Percentiles rank a stretch among this genome's conserved stretches.
Evolutionary conservation across 805 yeast species (phyloP).

Genomic region (Candida chauliodis): DNA sequence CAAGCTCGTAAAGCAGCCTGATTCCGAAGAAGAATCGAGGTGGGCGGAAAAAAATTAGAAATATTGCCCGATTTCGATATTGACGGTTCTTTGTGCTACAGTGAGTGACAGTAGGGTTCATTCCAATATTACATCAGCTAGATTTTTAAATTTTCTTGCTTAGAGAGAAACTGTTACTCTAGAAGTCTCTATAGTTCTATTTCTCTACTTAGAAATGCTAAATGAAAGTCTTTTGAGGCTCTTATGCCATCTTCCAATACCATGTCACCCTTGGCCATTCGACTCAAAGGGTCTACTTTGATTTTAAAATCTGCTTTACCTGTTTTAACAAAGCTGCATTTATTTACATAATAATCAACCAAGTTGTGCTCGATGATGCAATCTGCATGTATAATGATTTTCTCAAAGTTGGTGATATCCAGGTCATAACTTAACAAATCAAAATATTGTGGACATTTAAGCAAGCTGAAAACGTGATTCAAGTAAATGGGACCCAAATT

Average conservation of each 20-base stretch:
- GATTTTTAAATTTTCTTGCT: no score
- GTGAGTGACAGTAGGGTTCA: no score
- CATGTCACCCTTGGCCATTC: slow-evolving; percentile 9
- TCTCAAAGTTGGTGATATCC: slow-evolving; percentile 4
- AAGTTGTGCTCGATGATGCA: slow-evolving; percentile 50
- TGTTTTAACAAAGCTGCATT: slow-evolving; percentile 34
- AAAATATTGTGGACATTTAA: slow-evolving; percentile 12
- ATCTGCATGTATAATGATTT: slow-evolving; percentile 30
- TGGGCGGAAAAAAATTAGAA: no score
- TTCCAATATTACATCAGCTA: no score
- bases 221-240: slow-evolving; percentile 38
- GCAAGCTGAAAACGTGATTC: slow-evolving; percentile 18
- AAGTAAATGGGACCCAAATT: slow-evolving; percentile 29
- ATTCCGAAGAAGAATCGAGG: no score
- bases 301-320: slow-evolving; percentile 16
- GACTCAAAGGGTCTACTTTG: slow-evolving; percentile 16
- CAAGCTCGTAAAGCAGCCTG: no score
- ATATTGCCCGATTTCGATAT: no score
- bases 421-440: slow-evolving; percentile 5
- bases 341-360: slow-evolving; percentile 39
- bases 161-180: not conserved
- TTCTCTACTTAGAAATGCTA: slow-evolving; percentile 34
- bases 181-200: slow-evolving; percentile 6
- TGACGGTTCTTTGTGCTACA: no score
- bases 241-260: slow-evolving; percentile 36